Evolutionary conservation across 2,329 filamentous ascomycete species (phyloP).

Genomic region (Trichoderma sp.): DNA sequence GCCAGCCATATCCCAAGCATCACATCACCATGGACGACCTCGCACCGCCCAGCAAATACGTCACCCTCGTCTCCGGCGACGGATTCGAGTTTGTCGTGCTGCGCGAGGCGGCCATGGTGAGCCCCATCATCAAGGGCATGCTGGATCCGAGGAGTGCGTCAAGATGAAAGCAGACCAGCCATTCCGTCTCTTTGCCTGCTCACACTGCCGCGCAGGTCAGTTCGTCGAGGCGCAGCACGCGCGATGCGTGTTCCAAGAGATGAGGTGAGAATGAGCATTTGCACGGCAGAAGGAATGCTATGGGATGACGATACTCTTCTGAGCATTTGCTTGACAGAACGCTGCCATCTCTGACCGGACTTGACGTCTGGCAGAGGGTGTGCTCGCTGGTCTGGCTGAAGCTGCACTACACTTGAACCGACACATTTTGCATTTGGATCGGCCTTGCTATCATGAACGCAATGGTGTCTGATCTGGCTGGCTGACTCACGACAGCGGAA

Average conservation of each 20-base stretch:
- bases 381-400: constrained; percentile 51
- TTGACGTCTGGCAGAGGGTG: constrained; percentile 32
- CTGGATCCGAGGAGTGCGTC: constrained; percentile 65
- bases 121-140: constrained; percentile 74
- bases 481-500: constrained; percentile 54
- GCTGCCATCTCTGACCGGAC: constrained; percentile 51
- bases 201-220: constrained; percentile 50
- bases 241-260: constrained; percentile 69
- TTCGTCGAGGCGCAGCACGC: constrained; percentile 68
- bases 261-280: constrained; percentile 60
- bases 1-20: too few relatives aligned
- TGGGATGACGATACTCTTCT: constrained; percentile 42
- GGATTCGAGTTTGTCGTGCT: constrained; percentile 76
- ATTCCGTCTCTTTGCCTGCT: constrained; percentile 17
- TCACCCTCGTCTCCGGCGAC: constrained; percentile 75
- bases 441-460: background rate
- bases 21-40: constrained; percentile 32
- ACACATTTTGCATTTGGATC: constrained; percentile 36
- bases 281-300: constrained; percentile 2
- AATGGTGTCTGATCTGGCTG: background rate
- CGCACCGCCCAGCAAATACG: constrained; percentile 60
- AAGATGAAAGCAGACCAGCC: constrained; percentile 27
- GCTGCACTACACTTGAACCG: constrained; percentile 67
- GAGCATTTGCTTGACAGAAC: constrained; percentile 44
- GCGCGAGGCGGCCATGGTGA: constrained; percentile 69